Base-by-base conservation (phyloP, 2,329 filamentous ascomycete genomes). In the Phialemoniopsis sp. region DNA sequence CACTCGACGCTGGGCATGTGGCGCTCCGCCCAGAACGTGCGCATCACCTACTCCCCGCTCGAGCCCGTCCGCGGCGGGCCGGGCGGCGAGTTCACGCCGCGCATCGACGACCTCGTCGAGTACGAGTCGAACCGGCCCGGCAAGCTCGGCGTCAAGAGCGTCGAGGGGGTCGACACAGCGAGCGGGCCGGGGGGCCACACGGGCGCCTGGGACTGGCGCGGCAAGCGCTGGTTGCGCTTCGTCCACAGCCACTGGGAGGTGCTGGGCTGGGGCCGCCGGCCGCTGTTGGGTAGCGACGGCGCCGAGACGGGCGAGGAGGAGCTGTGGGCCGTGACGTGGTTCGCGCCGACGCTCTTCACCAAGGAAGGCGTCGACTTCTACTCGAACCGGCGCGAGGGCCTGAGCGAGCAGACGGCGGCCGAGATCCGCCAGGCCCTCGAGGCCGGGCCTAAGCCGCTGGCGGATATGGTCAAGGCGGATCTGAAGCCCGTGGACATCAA, bases 331-430 rank as follows among this genome's bases (percentile, higher is more conserved):
- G 86, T 95, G 13, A 94, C 87, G 5, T 91, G 84, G 72, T 95
- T 95, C 60, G 82, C 83, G 46, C 82, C 86, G 54, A 94, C 87
- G 17, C 50, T 90, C 33, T 94, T 95, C 51, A 93, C 88, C 7
- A 84, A 85, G 46, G 86, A 88, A 41, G 89, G 89, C 0, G 54
- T 95, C 21, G 89, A 95, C 62, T 62, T 94, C 9, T 93, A 91
- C 59, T 81, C 78, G 34, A 72, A 85, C 49, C 68, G 73, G 13
- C 72, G 63, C 37, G 74, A 72, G 45, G 85, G 85, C 0, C 47
- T 88, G 46, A 73, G 70, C 39, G 64, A 73, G 41, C 72, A 67
- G 55, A 77, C 80, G 38, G 36, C 34, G 7, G 38, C 36, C 0
- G 42, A 42, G 19, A 32, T 50, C 16, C 38, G 34, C 26, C 32